Conservation (phyloP, 495 filamentous ascomycete genomes). For the Stereocaulon alpinum region DNA sequence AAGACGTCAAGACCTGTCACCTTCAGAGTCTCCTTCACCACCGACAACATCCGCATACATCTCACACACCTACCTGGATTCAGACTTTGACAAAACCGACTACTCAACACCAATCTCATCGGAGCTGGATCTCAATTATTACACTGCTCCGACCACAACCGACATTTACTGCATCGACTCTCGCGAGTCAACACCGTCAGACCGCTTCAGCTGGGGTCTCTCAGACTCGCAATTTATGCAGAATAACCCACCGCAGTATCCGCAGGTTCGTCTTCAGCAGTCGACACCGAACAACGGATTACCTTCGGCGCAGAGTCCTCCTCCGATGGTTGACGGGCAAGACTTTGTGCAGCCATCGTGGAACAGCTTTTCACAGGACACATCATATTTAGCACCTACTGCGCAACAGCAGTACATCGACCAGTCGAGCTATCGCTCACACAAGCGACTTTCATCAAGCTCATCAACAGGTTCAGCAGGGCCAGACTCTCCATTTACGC, state of each 20-base stretch:
- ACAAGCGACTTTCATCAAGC: slow-evolving; percentile 26
- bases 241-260: slow-evolving; percentile 16
- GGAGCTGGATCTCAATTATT: slow-evolving; percentile 4
- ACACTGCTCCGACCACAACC: not conserved
- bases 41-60: slow-evolving; percentile 14
- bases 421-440: slow-evolving; percentile 13
- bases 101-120: not conserved
- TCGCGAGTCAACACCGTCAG: slow-evolving; percentile 16
- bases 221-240: slow-evolving; percentile 18
- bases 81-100: not conserved
- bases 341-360: slow-evolving; percentile 17
- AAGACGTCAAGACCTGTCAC: slow-evolving; percentile 16
- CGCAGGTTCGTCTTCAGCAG: slow-evolving; percentile 18
- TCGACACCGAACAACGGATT: slow-evolving; percentile 15
- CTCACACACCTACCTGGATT: not conserved
- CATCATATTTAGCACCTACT: slow-evolving; percentile 17
- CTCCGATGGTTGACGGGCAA: slow-evolving; percentile 18
- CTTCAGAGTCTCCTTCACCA: slow-evolving; percentile 13
- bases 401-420: slow-evolving; percentile 9
- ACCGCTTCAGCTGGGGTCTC: not conserved
- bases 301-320: slow-evolving; percentile 13
- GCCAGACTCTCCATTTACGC: slow-evolving; percentile 27
- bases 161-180: slow-evolving; percentile 15
- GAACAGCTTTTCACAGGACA: slow-evolving; percentile 10
- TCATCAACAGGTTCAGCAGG: slow-evolving; percentile 27